phyloP scores from a whole-genome alignment of 192 early-diverging fungal species.

The Pilaira anomala region DNA sequence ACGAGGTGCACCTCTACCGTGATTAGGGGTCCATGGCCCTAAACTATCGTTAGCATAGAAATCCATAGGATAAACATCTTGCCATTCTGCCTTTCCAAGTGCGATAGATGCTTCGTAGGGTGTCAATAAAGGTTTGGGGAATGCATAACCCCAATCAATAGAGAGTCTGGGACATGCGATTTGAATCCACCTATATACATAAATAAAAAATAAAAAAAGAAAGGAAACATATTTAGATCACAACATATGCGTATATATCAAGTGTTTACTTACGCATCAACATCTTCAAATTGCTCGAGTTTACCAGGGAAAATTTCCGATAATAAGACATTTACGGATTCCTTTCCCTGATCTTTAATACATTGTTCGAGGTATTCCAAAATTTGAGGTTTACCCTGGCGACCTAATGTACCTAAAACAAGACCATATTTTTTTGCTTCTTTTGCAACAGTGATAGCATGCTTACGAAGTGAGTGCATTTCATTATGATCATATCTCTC shows the following conservation, averaged over 20 bases:
- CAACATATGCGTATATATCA: no score
- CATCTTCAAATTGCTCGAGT: slow-evolving; percentile 81
- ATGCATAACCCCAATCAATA: slow-evolving; percentile 99
- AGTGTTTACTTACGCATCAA: slow-evolving; percentile 60
- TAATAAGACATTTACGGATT: slow-evolving; percentile 72
- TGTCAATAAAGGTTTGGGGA: slow-evolving; percentile 83
- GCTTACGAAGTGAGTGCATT: slow-evolving; percentile 83
- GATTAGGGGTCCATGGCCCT: slow-evolving; percentile 94
- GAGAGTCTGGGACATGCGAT: slow-evolving; percentile 94
- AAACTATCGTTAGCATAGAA: slow-evolving; percentile 90
- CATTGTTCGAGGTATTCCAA: slow-evolving; percentile 69
- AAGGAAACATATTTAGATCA: not conserved
- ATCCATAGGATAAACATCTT: slow-evolving; percentile 95
- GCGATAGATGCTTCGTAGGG: slow-evolving; percentile 95
- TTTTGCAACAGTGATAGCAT: slow-evolving; percentile 76
- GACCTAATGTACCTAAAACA: slow-evolving; percentile 92
- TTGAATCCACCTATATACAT: slow-evolving; percentile 92
- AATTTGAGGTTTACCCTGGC: slow-evolving; percentile 94
- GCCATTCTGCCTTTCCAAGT: slow-evolving; percentile 74
- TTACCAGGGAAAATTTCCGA: slow-evolving; percentile 96
- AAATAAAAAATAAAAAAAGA: slow-evolving; percentile 2
- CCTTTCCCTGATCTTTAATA: slow-evolving; percentile 58
- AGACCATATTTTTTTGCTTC: slow-evolving; percentile 80
- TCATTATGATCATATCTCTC: slow-evolving; percentile 92
- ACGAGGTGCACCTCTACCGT: slow-evolving; percentile 49